Evolutionary conservation across 2,329 filamentous ascomycete genomes (phyloP), one percentile per base, ranked within the genome.

Genomic region (Chaetomium globosum): DNA sequence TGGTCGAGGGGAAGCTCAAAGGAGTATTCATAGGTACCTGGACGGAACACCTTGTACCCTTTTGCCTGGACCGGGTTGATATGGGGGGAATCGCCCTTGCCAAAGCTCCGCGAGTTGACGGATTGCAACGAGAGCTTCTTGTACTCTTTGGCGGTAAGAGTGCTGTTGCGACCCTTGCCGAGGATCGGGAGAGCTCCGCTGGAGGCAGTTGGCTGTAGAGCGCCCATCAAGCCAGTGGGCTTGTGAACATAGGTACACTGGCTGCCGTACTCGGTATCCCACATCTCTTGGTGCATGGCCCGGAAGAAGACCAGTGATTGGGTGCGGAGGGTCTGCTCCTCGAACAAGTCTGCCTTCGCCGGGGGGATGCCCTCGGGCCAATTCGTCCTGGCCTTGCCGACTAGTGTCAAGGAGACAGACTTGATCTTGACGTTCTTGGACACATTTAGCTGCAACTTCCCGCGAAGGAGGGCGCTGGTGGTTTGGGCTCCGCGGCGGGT

Each of bases 341-440:
- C 93, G 72, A 87, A 89, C 61, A 92, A 87, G 49, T 96, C 91
- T 1, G 89, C 84, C 76, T 96, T 97, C 64, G 89, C 84, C 0
- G 93, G 93, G 3, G 95, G 94, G 33, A 98, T 95, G 59, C 93
- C 92, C 80, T 98, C 95, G 19, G 95, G 94, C 95, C 95, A 99
- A 74, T 97, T 93, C 1, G 95, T 98, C 69, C 90, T 86, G 3
- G 93, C 92, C 74, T 88, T 89, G 33, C 94, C 95, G 49, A 89
- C 86, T 71, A 99, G 91, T 72, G 91, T 94, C 60, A 99, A 82
- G 6, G 90, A 93, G 28, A 99, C 86, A 4, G 92, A 89, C 80
- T 97, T 97, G 70, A 99, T 88, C 78, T 99, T 99, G 55, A 93
- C 87, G 69, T 91, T 90, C 75, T 98, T 98, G 54, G 90, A 89